Conservation (phyloP, 352 stramenopile genomes). For the Phytophthora podocarpi region DNA sequence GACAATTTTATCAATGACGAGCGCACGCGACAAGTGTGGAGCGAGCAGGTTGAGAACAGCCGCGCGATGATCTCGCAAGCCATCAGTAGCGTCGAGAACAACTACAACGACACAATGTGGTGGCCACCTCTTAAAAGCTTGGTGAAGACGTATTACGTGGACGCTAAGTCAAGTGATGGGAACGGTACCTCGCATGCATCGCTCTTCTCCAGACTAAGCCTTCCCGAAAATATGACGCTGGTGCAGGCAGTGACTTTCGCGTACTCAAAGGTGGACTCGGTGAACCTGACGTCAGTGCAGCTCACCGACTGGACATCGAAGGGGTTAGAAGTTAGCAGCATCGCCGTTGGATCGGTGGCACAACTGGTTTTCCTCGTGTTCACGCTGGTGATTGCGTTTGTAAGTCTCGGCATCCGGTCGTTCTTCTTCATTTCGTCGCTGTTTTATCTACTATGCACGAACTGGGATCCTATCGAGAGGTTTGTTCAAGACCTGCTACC, state of each 20-base stretch:
- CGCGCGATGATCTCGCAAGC: conserved; percentile 82
- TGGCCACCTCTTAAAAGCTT: conserved; percentile 84
- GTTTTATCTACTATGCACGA: conserved; percentile 87
- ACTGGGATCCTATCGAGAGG: conserved; percentile 87
- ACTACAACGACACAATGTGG: conserved; percentile 91
- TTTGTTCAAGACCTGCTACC: conserved; percentile 83
- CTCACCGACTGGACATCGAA: conserved; percentile 89
- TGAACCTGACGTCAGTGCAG: conserved; percentile 86
- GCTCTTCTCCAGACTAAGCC: conserved; percentile 55
- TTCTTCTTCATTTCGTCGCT: conserved; percentile 90
- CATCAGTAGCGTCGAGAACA: conserved; percentile 79
- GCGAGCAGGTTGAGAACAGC: conserved; percentile 83
- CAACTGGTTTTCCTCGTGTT: conserved; percentile 79
- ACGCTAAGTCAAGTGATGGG: conserved; percentile 61
- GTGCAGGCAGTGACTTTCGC: conserved; percentile 74
- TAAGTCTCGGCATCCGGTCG: conserved; percentile 83
- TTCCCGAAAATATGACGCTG: conserved; percentile 86
- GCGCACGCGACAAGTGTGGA: conserved; percentile 79
- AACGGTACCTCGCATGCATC: conserved; percentile 54
- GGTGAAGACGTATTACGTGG: conserved; percentile 85
- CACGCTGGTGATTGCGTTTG: conserved; percentile 84
- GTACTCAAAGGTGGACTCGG: conserved; percentile 85
- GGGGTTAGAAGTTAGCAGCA: conserved; percentile 81
- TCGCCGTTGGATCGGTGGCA: conserved; percentile 82
- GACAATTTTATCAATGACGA: conserved; percentile 91